Evolutionary conservation across 1,139 yeast genomes (phyloP).

Genomic region (Protomyces inouyei): DNA sequence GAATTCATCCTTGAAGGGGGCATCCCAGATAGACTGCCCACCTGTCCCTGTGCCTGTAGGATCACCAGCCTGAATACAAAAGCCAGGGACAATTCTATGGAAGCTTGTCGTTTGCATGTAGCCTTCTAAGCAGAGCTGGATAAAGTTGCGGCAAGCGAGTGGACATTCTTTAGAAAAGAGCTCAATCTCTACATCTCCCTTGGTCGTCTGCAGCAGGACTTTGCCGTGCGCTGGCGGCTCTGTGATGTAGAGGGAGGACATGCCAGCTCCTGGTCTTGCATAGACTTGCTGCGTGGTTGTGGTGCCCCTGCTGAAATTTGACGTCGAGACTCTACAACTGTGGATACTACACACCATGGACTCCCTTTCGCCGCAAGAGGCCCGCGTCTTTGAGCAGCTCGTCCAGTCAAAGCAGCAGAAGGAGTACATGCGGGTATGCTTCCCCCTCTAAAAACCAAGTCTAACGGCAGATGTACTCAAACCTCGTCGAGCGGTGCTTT

Average conservation of each 20-base stretch:
- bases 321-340: not conserved
- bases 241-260: constrained; percentile 17
- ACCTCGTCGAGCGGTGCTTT: constrained; percentile 93
- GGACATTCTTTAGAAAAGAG: constrained; percentile 73
- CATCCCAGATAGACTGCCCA: constrained; percentile 37
- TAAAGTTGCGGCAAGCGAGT: constrained; percentile 46
- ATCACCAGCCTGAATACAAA: constrained; percentile 45
- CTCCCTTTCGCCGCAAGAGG: constrained; percentile 71
- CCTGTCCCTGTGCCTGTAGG: constrained; percentile 41
- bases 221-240: constrained; percentile 35
- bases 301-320: not conserved
- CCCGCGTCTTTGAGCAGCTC: constrained; percentile 89
- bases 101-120: constrained; percentile 46
- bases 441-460: constrained; percentile 34
- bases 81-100: constrained; percentile 43
- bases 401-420: constrained; percentile 98
- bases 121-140: constrained; percentile 48
- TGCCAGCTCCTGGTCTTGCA: not conserved
- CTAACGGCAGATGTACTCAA: constrained; percentile 56
- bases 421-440: constrained; percentile 47
- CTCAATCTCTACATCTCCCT: constrained; percentile 58
- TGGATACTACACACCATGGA: constrained; percentile 38
- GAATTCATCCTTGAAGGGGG: constrained; percentile 47
- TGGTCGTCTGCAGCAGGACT: constrained; percentile 53
- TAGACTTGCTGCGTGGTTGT: not conserved